Evolutionary conservation across 2,329 filamentous ascomycete species (phyloP).

Genomic region (Ophiocordyceps camponoti-leonardi): DNA sequence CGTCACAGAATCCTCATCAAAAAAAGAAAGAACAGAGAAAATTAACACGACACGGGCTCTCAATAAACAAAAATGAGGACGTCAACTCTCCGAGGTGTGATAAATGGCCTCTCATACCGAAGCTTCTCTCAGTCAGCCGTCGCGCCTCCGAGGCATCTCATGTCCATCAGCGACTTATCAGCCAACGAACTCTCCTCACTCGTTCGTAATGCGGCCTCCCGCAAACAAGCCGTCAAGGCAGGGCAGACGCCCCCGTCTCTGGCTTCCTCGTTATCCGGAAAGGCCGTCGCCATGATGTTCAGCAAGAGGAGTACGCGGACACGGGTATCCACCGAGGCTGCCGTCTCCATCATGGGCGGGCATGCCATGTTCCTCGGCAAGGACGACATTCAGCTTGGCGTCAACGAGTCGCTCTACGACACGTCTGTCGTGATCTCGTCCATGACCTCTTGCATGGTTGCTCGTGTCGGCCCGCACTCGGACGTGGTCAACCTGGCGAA

Average conservation of each 20-base stretch:
- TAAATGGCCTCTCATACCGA: constrained; percentile 21
- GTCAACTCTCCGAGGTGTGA: constrained; percentile 12
- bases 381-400: constrained; percentile 90
- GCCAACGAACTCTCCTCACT: constrained; percentile 64
- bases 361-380: constrained; percentile 94
- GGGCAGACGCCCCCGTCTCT: constrained; percentile 37
- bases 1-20: too few species aligned
- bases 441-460: constrained; percentile 73
- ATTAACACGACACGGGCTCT: too few species aligned
- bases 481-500: constrained; percentile 55
- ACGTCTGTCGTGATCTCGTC: constrained; percentile 87
- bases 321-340: constrained; percentile 81
- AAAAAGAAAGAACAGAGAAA: too few species aligned
- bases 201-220: constrained; percentile 61
- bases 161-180: constrained; percentile 78
- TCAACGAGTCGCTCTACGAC: constrained; percentile 91
- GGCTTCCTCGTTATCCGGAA: constrained; percentile 46
- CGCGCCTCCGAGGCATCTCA: constrained; percentile 56
- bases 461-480: constrained; percentile 60
- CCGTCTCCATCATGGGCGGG: constrained; percentile 73
- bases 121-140: constrained; percentile 20
- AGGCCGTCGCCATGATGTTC: constrained; percentile 91
- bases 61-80: neutral
- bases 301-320: constrained; percentile 91
- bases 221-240: constrained; percentile 65